Evolutionary conservation across 352 stramenopile genomes (phyloP), one percentile per base, ranked within the genome.

Genomic region (Pseudoperonospora humuli): DNA sequence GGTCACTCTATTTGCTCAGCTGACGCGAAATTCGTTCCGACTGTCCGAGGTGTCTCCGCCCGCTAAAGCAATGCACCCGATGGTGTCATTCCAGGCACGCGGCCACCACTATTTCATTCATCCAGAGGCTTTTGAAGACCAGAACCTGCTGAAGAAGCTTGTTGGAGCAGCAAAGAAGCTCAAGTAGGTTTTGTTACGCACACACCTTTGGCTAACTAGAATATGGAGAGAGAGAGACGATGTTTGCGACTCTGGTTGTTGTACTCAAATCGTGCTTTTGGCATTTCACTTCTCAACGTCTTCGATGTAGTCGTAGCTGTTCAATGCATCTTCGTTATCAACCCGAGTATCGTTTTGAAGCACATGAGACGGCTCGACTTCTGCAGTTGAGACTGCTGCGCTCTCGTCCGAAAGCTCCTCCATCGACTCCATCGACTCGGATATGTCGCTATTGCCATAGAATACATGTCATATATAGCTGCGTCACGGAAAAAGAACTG

Each of bases 291-390:
- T 67, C 20, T 87, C 71, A 27, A 93, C 76, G 10, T 54, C 46
- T 61, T 90, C 74, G 28, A 93, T 81, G 67, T 93, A 88, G 45
- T 89, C 80, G 53, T 90, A 90, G 57, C 67, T 78, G 43, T 93
- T 82, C 26, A 93, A 70, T 27, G n/a, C n/a, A n/a, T n/a, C n/a
- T n/a, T n/a, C n/a, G n/a, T n/a, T n/a, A n/a, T n/a, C n/a, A n/a
- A n/a, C n/a, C n/a, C n/a, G n/a, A n/a, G n/a, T n/a, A n/a, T n/a
- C n/a, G n/a, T n/a, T n/a, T n/a, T n/a, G n/a, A n/a, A n/a, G n/a
- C n/a, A n/a, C n/a, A n/a, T n/a, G n/a, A n/a, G n/a, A n/a, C n/a
- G n/a, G n/a, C n/a, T n/a, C n/a, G n/a, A n/a, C n/a, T n/a, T n/a
- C n/a, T n/a, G n/a, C n/a, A n/a, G n/a, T n/a, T n/a, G n/a, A n/a